A percentile compares a stretch with the other conserved stretches of the same genome.
Conservation (phyloP, 2,329 filamentous ascomycete species). For the Periconia digitata region DNA sequence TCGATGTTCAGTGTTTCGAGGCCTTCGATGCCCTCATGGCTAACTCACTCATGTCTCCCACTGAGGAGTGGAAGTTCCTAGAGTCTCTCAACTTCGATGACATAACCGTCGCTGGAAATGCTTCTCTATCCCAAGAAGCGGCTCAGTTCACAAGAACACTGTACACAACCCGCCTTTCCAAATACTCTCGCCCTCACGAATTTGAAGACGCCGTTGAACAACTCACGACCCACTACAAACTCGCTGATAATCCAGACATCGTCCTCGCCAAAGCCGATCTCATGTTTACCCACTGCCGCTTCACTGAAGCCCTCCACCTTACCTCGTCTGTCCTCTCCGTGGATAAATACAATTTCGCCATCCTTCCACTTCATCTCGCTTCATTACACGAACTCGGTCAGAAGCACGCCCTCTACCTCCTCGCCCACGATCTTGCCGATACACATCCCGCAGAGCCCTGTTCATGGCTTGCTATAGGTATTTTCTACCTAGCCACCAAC, state of each 20-base stretch:
- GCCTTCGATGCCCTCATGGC: slow-evolving; percentile 98
- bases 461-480: slow-evolving; percentile 90
- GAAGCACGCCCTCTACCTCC: slow-evolving; percentile 86
- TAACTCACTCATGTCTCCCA: slow-evolving; percentile 86
- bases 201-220: slow-evolving; percentile 87
- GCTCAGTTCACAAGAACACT: slow-evolving; percentile 94
- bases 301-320: slow-evolving; percentile 80
- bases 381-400: slow-evolving; percentile 85
- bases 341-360: slow-evolving; percentile 85
- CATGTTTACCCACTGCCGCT: slow-evolving; percentile 91
- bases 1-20: slow-evolving; percentile 97
- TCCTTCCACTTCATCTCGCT: slow-evolving; percentile 89
- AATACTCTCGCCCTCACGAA: slow-evolving; percentile 83
- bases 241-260: slow-evolving; percentile 84
- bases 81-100: slow-evolving; percentile 89
- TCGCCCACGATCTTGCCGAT: slow-evolving; percentile 90
- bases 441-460: slow-evolving; percentile 87
- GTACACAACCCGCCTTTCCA: slow-evolving; percentile 92
- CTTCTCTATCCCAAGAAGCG: slow-evolving; percentile 76
- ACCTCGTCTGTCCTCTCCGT: slow-evolving; percentile 79
- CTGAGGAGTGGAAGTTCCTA: slow-evolving; percentile 87
- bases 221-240: slow-evolving; percentile 88
- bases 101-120: slow-evolving; percentile 66
- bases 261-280: slow-evolving; percentile 87
- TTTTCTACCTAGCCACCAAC: slow-evolving; percentile 88